Evolutionary conservation across 208 protist species (phyloP).

Genomic region (Trypanosoma rangeli): DNA sequence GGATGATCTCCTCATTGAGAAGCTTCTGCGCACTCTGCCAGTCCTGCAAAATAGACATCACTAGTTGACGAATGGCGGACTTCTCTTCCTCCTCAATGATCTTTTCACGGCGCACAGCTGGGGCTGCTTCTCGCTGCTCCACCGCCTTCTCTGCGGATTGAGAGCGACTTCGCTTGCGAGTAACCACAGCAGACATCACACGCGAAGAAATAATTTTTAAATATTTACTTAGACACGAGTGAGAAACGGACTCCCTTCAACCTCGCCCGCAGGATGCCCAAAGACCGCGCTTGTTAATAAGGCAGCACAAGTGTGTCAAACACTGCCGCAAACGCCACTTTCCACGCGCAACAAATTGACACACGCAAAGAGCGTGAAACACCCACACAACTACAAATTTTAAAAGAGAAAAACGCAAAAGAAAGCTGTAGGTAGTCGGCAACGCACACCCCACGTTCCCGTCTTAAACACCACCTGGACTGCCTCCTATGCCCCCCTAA

Average conservation of each 20-base stretch:
- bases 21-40: conserved; percentile 41
- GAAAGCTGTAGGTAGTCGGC: no score
- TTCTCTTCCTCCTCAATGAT: conserved; percentile 4
- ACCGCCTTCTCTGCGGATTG: conserved; percentile 15
- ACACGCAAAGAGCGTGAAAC: no score
- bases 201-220: background rate
- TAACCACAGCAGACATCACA: conserved; percentile 18
- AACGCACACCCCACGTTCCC: background rate
- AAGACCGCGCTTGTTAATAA: no score
- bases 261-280: no score
- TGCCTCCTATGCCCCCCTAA: background rate
- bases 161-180: conserved; percentile 22
- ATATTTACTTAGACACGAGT: no score
- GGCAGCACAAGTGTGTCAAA: no score
- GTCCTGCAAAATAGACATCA: conserved; percentile 37
- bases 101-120: background rate
- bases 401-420: background rate
- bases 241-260: background rate
- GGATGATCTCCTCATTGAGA: conserved; percentile 55
- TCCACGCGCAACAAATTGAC: no score
- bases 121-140: background rate
- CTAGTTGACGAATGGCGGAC: conserved; percentile 23
- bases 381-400: no score
- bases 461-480: background rate
- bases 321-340: no score